Evolutionary conservation across 148 eudicot species (phyloP), one percentile per base, ranked within the genome.

Genomic region (Selenicereus undatus): DNA sequence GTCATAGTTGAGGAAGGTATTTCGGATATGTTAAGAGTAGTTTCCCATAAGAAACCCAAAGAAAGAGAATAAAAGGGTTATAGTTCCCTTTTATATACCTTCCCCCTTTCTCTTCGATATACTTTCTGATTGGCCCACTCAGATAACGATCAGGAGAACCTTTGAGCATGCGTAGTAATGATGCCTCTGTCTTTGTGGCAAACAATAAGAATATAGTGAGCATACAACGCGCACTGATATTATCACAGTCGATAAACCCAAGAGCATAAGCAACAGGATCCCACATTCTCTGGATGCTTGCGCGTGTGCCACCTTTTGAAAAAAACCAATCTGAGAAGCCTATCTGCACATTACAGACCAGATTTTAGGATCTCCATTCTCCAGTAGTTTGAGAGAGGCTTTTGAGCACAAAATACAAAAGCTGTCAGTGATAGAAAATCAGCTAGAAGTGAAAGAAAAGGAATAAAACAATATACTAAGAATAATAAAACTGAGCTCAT

Each of bases 251-350:
- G 79, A 96, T 96, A 86, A 96, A 96, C 80, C 99, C 99, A 65
- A 96, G 97, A 79, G 98, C 99, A 92, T 96, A 96, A 77, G 99
- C 99, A 87, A 96, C 99, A 81, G 99, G 99, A 79, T 96, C 98
- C 99, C 99, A 96, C 98, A 96, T 91, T 86, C 94, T 96, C 88
- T 92, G 95, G 65, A 96, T 96, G 83, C 99, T 93, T 75, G 86
- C 79, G 65, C 99, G 95, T 35, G 97, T 96, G 60, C 99, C 99
- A 29, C 99, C 99, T 90, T 90, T 96, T 72, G 99, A 96, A 87
- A 96, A 30, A 89, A 93, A 96, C 99, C 99, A 96, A 39, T 96
- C 90, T 39, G 99, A 96, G 92, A 96, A 96, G 90, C 99, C 93
- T 78, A 93, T 79, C 99, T 96, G 95, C 71, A 76, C 17, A 80